Percentiles rank a stretch among this genome's conserved stretches.
phyloP scores from a whole-genome alignment of 192 early-diverging fungal genomes.

The Nowakowskiella sp. region DNA sequence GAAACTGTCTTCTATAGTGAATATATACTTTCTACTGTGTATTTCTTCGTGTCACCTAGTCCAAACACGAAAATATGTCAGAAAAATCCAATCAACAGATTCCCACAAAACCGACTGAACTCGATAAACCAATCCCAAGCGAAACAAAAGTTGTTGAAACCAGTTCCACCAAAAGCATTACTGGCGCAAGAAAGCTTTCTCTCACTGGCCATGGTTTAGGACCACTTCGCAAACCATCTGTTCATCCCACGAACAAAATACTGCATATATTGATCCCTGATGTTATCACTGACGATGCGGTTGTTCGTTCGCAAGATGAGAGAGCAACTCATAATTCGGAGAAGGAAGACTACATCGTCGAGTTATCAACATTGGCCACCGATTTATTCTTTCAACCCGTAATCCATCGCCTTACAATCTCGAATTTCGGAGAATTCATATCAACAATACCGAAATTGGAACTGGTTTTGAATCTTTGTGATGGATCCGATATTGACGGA shows the following conservation, averaged over 20 bases:
- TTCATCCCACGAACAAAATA: too few relatives aligned
- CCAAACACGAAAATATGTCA: background rate
- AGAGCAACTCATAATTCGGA: slow-evolving; percentile 24
- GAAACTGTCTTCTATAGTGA: slow-evolving; percentile 5
- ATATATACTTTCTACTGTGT: slow-evolving; percentile 2
- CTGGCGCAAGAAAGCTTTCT: too few relatives aligned
- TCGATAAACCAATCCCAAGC: too few relatives aligned
- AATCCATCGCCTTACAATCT: slow-evolving; percentile 17
- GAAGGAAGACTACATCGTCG: slow-evolving; percentile 28
- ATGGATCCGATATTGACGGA: slow-evolving; percentile 31
- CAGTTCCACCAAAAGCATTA: too few relatives aligned
- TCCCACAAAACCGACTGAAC: too few relatives aligned
- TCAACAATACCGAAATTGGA: slow-evolving; percentile 17
- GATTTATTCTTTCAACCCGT: slow-evolving; percentile 23
- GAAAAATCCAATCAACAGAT: slow-evolving; percentile 1
- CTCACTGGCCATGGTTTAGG: too few relatives aligned
- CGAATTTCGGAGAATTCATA: slow-evolving; percentile 9
- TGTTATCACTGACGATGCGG: slow-evolving; percentile 15
- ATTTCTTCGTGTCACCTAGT: background rate
- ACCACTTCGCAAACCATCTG: too few relatives aligned
- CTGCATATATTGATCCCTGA: slow-evolving; percentile 30
- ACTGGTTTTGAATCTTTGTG: slow-evolving; percentile 29
- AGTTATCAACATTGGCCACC: slow-evolving; percentile 12
- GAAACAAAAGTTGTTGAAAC: too few relatives aligned
- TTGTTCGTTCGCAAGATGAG: slow-evolving; percentile 21